Evolutionary conservation across 2,329 filamentous ascomycete species (phyloP).

Genomic region (Botrytis fragariae): DNA sequence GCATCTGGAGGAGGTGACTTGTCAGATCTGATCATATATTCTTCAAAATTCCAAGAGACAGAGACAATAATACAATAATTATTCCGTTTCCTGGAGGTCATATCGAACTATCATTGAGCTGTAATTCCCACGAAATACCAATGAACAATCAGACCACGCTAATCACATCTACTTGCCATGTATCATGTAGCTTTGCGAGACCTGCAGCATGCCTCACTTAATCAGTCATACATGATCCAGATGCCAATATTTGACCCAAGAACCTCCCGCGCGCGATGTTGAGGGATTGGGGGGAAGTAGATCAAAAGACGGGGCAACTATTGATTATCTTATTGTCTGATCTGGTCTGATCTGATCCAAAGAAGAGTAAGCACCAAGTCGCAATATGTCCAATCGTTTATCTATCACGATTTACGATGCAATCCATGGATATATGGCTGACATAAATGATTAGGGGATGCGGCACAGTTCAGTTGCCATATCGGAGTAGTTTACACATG

Average conservation of each 20-base stretch:
- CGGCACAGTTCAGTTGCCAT: background rate
- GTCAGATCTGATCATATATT: background rate
- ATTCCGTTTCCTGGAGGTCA: background rate
- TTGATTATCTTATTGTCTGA: background rate
- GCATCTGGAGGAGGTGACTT: background rate
- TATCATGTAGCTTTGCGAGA: constrained; percentile 16
- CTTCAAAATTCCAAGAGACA: background rate
- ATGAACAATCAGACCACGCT: constrained; percentile 14
- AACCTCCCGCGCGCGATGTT: background rate
- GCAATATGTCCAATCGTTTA: background rate
- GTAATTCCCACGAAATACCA: background rate
- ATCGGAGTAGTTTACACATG: background rate
- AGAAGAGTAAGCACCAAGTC: background rate
- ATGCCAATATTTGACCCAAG: background rate
- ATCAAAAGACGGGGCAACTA: background rate
- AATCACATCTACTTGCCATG: constrained; percentile 19
- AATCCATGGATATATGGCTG: background rate
- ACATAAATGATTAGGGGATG: background rate
- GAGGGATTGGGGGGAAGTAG: background rate
- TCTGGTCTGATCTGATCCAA: background rate
- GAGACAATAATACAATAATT: background rate
- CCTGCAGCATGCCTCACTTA: constrained; percentile 19
- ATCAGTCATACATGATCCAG: constrained; percentile 17
- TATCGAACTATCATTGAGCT: background rate
- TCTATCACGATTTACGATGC: background rate